A percentile compares a stretch with the other conserved stretches of the same genome.
These are phyloP conservation scores for Zanthoxylum bungeanum DNA, from an alignment of 345 rosid species.

Conservation along the genomic window DNA sequence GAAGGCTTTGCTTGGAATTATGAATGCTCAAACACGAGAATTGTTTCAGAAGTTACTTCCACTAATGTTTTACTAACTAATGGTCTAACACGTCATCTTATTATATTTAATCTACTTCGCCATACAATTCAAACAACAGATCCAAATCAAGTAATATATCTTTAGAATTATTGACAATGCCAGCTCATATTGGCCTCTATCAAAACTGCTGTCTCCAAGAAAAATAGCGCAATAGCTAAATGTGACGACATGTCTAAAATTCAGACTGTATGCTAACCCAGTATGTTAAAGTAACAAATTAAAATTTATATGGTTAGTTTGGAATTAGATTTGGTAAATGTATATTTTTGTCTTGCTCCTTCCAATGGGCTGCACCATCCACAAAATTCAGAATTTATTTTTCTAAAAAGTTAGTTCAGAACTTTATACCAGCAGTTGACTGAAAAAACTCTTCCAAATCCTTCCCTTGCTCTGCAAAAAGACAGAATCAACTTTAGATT, in stretches of 20 bases:
- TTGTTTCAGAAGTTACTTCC: not conserved
- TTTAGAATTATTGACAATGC: not conserved
- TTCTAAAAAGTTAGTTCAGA: no score
- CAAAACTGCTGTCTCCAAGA: not conserved
- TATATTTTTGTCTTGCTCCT: not conserved
- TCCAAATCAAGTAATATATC: not conserved
- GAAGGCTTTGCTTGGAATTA: not conserved
- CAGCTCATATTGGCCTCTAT: not conserved
- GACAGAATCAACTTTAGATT: conserved; percentile 21
- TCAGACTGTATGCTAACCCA: not conserved
- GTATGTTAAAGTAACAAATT: not conserved
- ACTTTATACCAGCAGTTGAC: conserved; percentile 73
- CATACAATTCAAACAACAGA: not conserved
- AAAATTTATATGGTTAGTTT: not conserved
- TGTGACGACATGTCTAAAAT: not conserved
- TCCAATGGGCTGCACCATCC: not conserved
- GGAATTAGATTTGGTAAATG: not conserved
- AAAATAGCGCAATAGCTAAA: not conserved
- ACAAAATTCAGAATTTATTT: not conserved
- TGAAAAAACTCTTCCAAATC: conserved; percentile 89
- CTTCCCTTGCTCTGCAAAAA: conserved; percentile 76
- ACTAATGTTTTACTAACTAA: not conserved
- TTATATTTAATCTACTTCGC: not conserved
- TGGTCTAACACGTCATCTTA: not conserved
- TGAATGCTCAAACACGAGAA: not conserved